phyloP scores from a whole-genome alignment of 192 early-diverging fungal species.

The Coemansia sp. region DNA sequence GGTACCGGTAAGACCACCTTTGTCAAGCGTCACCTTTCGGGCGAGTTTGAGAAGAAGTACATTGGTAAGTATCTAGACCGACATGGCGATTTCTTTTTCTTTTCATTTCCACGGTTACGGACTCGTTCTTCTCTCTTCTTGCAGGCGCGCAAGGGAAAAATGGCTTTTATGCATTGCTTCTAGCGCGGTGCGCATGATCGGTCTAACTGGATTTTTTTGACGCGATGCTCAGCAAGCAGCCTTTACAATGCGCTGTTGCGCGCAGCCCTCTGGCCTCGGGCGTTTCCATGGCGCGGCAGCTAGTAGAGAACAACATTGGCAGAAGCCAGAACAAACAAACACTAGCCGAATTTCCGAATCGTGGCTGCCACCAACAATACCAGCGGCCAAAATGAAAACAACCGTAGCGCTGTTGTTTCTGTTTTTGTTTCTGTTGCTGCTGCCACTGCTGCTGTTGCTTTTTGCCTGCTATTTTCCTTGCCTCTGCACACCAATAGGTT shows the following conservation, averaged over 20 bases:
- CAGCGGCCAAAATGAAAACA: not conserved
- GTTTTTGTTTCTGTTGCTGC: not conserved
- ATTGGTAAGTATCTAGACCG: constrained; percentile 54
- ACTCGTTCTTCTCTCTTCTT: too few relatives aligned
- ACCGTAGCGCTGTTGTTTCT: too few relatives aligned
- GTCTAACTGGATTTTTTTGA: not conserved
- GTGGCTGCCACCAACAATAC: not conserved
- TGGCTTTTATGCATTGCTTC: not conserved
- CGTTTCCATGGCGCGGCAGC: too few relatives aligned
- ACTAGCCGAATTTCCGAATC: not conserved
- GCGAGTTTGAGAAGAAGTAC: constrained; percentile 99
- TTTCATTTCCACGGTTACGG: not conserved
- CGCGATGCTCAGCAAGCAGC: not conserved
- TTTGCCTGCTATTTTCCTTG: constrained; percentile 10
- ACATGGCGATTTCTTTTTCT: not conserved
- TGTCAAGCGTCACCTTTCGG: constrained; percentile 99
- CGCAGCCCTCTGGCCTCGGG: not conserved
- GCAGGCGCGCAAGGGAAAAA: not conserved
- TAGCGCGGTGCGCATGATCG: not conserved
- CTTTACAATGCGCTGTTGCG: not conserved
- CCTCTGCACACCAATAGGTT: not conserved
- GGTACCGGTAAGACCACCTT: constrained; percentile 99
- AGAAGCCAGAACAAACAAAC: not conserved
- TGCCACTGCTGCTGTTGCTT: not conserved
- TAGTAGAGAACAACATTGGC: not conserved